Evolutionary conservation across 176 grass and related monocot genomes (phyloP), one percentile per base, ranked within the genome.

Genomic region (Ensete glaucum): DNA sequence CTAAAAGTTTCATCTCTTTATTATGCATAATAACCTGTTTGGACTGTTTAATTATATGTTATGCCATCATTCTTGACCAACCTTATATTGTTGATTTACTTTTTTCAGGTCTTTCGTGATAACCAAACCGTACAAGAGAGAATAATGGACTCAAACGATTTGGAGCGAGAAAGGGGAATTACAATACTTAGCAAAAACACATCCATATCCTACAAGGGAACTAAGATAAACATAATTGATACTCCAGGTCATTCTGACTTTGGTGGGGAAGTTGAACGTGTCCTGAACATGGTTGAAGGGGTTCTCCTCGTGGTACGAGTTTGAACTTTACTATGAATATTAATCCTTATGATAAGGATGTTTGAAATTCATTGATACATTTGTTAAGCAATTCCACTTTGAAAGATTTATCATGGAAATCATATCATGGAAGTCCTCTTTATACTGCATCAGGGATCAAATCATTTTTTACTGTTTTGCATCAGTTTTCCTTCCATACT

Each of bases 151-250:
- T 98, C 94, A 48, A 98, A 98, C 73, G 94, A 98, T 83, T 83
- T 98, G 64, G 94, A 98, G 48, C 83, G 94, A 81, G 94, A 97
- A 81, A 90, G 94, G 79, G 94, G 94, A 76, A 98, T 98, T 72
- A 98, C 94, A 26, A 98, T 98, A 73, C 90, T 98, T 74, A 98
- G 94, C 86, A 98, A 98, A 88, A 98, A 98, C 62, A 98, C 94
- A 64, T 98, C 94, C 57, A 98, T 98, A 80, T 91, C 88, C 51
- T 98, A 93, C 76, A 98, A 98, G 81, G 90, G 90, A 53, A 93
- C 88, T 77, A 98, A 98, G 82, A 93, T 98, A 53, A 98, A 98
- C 73, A 93, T 98, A 62, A 98, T 98, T 73, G 94, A 98, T 82
- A 98, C 94, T 62, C 94, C 94, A 57, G 94, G 94, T 15, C 90